Evolutionary conservation across 257 asterid species (phyloP).

Genomic region (Solanum appendiculatum): DNA sequence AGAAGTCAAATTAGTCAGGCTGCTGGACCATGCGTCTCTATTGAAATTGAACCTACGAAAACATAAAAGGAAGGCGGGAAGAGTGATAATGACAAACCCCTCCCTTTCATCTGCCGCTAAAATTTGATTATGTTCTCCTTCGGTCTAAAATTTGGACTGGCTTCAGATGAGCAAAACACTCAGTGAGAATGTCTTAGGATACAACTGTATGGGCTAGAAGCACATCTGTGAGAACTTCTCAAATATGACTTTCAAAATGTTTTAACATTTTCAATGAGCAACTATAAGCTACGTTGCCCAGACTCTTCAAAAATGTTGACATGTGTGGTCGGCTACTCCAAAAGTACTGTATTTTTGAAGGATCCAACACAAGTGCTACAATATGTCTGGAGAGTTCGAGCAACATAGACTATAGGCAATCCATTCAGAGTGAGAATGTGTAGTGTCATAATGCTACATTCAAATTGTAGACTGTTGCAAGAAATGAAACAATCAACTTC

Average conservation of each 20-base stretch:
- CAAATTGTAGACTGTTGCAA: background rate
- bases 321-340: too few relatives aligned
- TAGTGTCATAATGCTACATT: background rate
- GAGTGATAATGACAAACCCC: background rate
- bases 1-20: background rate
- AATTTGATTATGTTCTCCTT: background rate
- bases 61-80: background rate
- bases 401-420: background rate
- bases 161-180: background rate
- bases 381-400: background rate
- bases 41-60: accelerated
- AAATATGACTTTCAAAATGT: background rate
- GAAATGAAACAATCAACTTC: background rate
- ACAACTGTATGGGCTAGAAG: background rate
- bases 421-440: background rate
- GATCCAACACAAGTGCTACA: background rate
- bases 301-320: too few relatives aligned
- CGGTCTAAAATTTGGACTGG: background rate
- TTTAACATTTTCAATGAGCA: too few relatives aligned
- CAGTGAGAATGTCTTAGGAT: background rate
- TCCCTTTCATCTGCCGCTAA: background rate
- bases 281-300: too few relatives aligned
- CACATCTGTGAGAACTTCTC: background rate
- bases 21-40: accelerated
- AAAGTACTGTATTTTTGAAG: too few relatives aligned